Evolutionary conservation across 176 grass and related monocot genomes (phyloP).

Genomic region (Pontederia paniculata): DNA sequence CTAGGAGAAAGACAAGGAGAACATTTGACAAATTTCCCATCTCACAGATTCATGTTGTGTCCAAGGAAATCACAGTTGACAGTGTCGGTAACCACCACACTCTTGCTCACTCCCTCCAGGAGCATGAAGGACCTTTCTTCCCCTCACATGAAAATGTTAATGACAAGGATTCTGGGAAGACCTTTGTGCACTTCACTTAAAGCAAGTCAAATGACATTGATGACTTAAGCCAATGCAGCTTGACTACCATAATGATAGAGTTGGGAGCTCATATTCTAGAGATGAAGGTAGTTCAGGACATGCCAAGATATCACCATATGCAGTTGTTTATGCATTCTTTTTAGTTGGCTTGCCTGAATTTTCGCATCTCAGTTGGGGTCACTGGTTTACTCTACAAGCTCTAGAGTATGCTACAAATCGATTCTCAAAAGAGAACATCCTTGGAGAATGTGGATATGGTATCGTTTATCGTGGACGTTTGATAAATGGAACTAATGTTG

Average conservation of each 20-base stretch:
- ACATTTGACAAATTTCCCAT: conserved; percentile 40
- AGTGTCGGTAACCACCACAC: conserved; percentile 46
- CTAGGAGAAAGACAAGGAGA: conserved; percentile 44
- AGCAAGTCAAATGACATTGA: conserved; percentile 73
- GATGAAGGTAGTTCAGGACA: conserved; percentile 58
- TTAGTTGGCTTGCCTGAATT: conserved; percentile 85
- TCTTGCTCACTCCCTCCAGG: conserved; percentile 58
- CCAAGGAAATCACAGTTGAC: conserved; percentile 91
- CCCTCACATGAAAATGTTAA: conserved; percentile 34
- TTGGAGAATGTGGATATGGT: conserved; percentile 93
- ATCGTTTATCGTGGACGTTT: conserved; percentile 69
- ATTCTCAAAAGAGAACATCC: conserved; percentile 87
- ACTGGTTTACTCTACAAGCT: conserved; percentile 94
- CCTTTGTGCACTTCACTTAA: conserved; percentile 33
- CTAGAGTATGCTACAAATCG: conserved; percentile 69
- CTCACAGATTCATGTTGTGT: conserved; percentile 83
- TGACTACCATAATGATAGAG: conserved; percentile 54
- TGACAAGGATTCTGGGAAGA: conserved; percentile 38
- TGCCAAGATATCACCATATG: conserved; percentile 38
- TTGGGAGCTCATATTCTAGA: conserved; percentile 59
- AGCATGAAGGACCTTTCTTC: conserved; percentile 37
- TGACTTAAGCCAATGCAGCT: conserved; percentile 86
- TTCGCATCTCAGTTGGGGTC: conserved; percentile 92
- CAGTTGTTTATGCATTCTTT: conserved; percentile 54
- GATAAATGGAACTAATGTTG: conserved; percentile 86